Conservation (phyloP, 1,284 basidiomycete species). For the Marasmius tenuissimus region DNA sequence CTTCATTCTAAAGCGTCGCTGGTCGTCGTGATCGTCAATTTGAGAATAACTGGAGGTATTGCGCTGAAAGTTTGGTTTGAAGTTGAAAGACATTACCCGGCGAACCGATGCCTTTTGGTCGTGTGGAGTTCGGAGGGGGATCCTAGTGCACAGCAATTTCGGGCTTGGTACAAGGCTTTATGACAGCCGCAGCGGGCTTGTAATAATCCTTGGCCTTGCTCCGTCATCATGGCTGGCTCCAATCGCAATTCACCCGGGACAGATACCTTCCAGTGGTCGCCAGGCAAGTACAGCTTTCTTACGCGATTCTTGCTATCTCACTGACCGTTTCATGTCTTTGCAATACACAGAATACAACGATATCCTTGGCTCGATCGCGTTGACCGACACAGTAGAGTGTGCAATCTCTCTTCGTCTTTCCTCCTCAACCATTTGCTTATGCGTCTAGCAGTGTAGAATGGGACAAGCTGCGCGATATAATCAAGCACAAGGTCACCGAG, state of each 20-base stretch:
- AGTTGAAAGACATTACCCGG: neutral
- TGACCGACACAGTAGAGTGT: constrained; percentile 71
- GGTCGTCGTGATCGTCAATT: neutral
- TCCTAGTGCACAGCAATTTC: no score
- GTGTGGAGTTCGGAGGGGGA: neutral
- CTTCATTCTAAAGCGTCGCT: neutral
- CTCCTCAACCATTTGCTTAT: constrained; percentile 11
- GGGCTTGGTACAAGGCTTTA: no score
- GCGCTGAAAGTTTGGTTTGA: neutral
- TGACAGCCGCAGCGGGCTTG: no score
- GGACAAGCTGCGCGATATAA: constrained; percentile 66
- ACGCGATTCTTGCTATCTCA: neutral
- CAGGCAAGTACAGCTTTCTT: neutral
- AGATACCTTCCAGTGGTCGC: neutral
- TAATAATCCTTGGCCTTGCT: no score
- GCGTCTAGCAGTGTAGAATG: constrained; percentile 64
- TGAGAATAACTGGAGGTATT: neutral
- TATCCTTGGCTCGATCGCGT: constrained; percentile 66
- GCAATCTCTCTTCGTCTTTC: constrained; percentile 16
- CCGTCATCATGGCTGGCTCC: neutral
- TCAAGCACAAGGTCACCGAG: constrained; percentile 69
- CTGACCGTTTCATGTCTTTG: no score
- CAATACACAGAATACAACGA: constrained; percentile 54
- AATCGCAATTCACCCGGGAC: neutral
- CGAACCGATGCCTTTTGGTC: neutral